Percentiles rank a stretch among this genome's conserved stretches.
Conservation (phyloP, 2,329 filamentous ascomycete genomes). For the Colletotrichum abscissum region DNA sequence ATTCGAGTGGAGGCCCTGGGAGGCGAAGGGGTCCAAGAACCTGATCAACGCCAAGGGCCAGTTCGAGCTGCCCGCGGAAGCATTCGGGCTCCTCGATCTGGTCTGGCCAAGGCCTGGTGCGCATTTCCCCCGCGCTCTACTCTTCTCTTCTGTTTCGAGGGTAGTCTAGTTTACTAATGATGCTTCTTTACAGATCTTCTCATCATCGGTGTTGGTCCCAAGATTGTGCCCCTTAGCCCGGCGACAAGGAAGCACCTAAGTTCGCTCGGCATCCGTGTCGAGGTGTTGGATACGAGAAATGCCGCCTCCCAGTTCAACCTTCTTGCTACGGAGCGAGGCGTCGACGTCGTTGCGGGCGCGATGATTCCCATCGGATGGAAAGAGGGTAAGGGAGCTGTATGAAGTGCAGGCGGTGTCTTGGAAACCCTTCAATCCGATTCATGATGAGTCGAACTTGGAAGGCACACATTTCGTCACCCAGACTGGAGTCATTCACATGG, state of each 20-base stretch:
- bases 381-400: conserved; percentile 62
- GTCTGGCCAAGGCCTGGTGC: conserved; percentile 91
- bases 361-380: conserved; percentile 88
- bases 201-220: conserved; percentile 85
- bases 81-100: conserved; percentile 80
- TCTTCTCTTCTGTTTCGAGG: not conserved
- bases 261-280: conserved; percentile 83
- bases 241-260: conserved; percentile 79
- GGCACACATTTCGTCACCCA: not conserved
- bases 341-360: conserved; percentile 86
- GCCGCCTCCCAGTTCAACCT: conserved; percentile 95
- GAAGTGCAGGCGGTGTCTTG: conserved; percentile 3
- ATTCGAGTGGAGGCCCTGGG: conserved; percentile 90
- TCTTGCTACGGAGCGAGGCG: conserved; percentile 91
- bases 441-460: not conserved
- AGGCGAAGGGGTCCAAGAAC: conserved; percentile 51
- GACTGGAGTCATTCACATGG: not conserved
- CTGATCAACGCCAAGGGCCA: conserved; percentile 83
- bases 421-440: not conserved
- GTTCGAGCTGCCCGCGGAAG: conserved; percentile 78
- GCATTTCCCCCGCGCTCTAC: conserved; percentile 42
- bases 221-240: conserved; percentile 81
- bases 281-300: conserved; percentile 92
- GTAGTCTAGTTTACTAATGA: not conserved
- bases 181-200: conserved; percentile 74